phyloP scores from a whole-genome alignment of 768 basidiomycete genomes.

The Russula earlei region DNA sequence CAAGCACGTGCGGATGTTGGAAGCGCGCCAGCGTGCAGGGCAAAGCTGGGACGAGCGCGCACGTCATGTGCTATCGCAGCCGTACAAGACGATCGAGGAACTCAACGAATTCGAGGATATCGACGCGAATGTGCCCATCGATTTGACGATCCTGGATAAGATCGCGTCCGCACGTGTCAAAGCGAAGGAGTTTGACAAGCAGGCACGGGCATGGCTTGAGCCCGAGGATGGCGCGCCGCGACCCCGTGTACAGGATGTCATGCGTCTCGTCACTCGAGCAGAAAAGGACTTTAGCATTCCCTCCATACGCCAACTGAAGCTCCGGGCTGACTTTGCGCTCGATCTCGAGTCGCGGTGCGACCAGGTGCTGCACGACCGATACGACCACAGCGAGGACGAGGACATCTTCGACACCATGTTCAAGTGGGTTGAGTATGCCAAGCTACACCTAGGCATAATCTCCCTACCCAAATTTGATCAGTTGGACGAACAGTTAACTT shows the following conservation, averaged over 20 bases:
- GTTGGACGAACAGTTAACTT: constrained; percentile 54
- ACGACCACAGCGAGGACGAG: constrained; percentile 43
- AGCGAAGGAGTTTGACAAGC: constrained; percentile 73
- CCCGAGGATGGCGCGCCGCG: constrained; percentile 45
- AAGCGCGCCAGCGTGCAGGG: constrained; percentile 56
- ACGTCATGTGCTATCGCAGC: constrained; percentile 52
- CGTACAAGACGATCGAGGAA: constrained; percentile 66
- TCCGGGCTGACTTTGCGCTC: constrained; percentile 64
- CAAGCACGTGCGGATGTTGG: constrained; percentile 52
- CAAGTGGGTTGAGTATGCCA: constrained; percentile 66
- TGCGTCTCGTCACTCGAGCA: constrained; percentile 56
- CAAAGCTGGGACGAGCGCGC: constrained; percentile 72
- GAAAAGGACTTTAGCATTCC: constrained; percentile 72
- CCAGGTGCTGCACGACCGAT: constrained; percentile 56
- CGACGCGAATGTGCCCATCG: constrained; percentile 60
- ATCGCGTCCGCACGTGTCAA: constrained; percentile 55
- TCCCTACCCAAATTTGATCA: constrained; percentile 63
- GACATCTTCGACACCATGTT: constrained; percentile 65
- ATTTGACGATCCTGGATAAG: constrained; percentile 53
- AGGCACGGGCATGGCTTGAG: constrained; percentile 60
- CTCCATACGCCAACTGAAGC: constrained; percentile 54
- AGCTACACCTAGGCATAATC: constrained; percentile 65
- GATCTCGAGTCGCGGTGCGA: constrained; percentile 74
- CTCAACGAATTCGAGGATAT: constrained; percentile 63
- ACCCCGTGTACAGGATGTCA: constrained; percentile 60